Percentiles rank a stretch among this genome's conserved stretches.
phyloP scores from a whole-genome alignment of 2,329 filamentous ascomycete species.

The Botrytis byssoidea region DNA sequence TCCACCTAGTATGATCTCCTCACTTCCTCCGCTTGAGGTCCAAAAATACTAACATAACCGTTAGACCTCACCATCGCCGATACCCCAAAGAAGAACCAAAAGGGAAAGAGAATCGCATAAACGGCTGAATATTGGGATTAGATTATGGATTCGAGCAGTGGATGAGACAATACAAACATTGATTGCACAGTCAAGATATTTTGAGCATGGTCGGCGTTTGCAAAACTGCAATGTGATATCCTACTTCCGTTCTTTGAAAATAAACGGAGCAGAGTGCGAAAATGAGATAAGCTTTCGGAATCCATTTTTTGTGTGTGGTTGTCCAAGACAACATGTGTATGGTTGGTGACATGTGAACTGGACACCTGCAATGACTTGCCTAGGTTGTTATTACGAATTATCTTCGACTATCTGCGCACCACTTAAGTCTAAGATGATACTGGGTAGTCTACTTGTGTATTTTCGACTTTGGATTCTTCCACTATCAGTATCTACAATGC shows the following conservation, averaged over 20 bases:
- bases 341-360: neutral
- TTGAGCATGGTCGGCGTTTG: constrained; percentile 15
- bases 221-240: constrained; percentile 16
- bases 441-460: neutral
- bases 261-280: neutral
- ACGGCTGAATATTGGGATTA: neutral
- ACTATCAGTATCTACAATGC: neutral
- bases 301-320: neutral
- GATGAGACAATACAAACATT: constrained; percentile 19
- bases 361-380: neutral
- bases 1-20: constrained; percentile 76
- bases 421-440: neutral
- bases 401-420: neutral
- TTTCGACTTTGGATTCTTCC: neutral
- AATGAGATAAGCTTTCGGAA: constrained; percentile 13
- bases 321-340: neutral
- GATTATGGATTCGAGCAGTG: constrained; percentile 19
- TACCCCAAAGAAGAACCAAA: constrained; percentile 60
- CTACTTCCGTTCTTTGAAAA: constrained; percentile 4
- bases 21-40: neutral
- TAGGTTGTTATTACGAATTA: neutral
- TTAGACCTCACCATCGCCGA: constrained; percentile 58
- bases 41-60: constrained; percentile 21
- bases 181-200: constrained; percentile 16
- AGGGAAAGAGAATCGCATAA: constrained; percentile 40